Base-by-base conservation (phyloP, 306 rosid genomes). In the Alnus glutinosa region DNA sequence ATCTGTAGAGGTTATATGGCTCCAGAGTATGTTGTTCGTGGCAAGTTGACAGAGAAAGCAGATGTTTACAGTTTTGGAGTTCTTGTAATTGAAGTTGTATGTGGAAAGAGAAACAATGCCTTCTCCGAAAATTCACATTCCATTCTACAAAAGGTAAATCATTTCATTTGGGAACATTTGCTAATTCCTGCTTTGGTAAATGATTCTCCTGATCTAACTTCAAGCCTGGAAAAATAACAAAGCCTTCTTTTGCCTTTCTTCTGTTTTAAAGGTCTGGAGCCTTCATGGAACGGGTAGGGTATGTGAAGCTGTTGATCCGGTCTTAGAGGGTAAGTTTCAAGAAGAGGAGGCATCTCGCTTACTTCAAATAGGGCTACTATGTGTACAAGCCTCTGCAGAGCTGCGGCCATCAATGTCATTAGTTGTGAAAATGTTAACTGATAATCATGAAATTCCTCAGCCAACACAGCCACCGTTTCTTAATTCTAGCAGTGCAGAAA, bases 51-150 rank as follows among this genome's bases (percentile, higher is more conserved):
- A 0, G 95, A 89, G 82, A 92, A 92, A 82, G 97, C 95, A 8
- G 97, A 92, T 54, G 87, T 90, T 42, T 92, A 89, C 69, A 90
- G 97, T 75, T 92, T 90, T 44, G 97, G 97, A 70, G 89, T 90
- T 69, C 70, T 90, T 28, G 77, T 88, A 42, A 75, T 87, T 55
- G 97, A 92, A 89, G 76, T 90, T 28, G 74, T 90, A 16, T 72
- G 88, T 9, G 95, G 95, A 82, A 90, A 81, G 74, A 89, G 78
- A 77, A 90, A 79, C 74, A 88, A 70, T 50, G 70, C 73, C 62
- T 80, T 75, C 75, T 34, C 63, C 47, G 62, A 76, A 73, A 72
- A 72, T 77, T 55, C 80, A 44, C 37, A 59, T 69, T 80, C 89
- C 13, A 61, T 88, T 64, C 74, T 88, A n/a, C 80, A 85, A 61